Conservation (phyloP, 1,139 yeast genomes). For the Meyerozyma guilliermondii region DNA sequence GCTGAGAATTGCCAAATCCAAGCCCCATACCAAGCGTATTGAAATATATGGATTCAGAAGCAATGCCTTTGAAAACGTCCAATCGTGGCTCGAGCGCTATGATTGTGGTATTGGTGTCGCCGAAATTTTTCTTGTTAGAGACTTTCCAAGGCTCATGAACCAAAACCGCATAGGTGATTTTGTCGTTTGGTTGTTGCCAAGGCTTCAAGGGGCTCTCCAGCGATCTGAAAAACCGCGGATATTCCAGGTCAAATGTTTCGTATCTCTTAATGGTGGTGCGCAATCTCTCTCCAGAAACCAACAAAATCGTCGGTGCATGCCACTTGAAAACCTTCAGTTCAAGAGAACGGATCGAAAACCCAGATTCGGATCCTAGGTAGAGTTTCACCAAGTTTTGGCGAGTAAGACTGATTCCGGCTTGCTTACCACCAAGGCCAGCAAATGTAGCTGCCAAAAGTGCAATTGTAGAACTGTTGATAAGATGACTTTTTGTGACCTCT, state of each 20-base stretch:
- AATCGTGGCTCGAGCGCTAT: slow-evolving; percentile 58
- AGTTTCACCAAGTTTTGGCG: slow-evolving; percentile 50
- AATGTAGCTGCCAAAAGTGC: not conserved
- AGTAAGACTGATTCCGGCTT: not conserved
- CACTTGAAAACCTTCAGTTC: slow-evolving; percentile 84
- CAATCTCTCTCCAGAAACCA: slow-evolving; percentile 62
- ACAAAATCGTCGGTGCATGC: slow-evolving; percentile 77
- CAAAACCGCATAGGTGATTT: slow-evolving; percentile 55
- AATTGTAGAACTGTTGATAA: not conserved
- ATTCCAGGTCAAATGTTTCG: slow-evolving; percentile 45
- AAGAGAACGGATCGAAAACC: slow-evolving; percentile 82
- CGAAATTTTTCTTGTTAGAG: slow-evolving; percentile 71
- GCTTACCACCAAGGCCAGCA: not conserved
- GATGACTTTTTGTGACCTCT: not conserved
- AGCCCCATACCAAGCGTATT: slow-evolving; percentile 71
- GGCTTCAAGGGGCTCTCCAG: slow-evolving; percentile 22
- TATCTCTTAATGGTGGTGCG: slow-evolving; percentile 44
- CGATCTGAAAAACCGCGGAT: slow-evolving; percentile 42
- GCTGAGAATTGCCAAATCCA: slow-evolving; percentile 73
- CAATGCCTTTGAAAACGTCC: slow-evolving; percentile 20
- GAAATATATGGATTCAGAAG: slow-evolving; percentile 46
- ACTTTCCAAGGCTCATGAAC: slow-evolving; percentile 71
- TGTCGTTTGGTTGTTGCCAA: slow-evolving; percentile 37
- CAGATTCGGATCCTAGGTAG: slow-evolving; percentile 69
- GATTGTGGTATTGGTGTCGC: slow-evolving; percentile 49